Base-by-base conservation (phyloP, 2,329 filamentous ascomycete genomes). In the Fusarium duplospermum region DNA sequence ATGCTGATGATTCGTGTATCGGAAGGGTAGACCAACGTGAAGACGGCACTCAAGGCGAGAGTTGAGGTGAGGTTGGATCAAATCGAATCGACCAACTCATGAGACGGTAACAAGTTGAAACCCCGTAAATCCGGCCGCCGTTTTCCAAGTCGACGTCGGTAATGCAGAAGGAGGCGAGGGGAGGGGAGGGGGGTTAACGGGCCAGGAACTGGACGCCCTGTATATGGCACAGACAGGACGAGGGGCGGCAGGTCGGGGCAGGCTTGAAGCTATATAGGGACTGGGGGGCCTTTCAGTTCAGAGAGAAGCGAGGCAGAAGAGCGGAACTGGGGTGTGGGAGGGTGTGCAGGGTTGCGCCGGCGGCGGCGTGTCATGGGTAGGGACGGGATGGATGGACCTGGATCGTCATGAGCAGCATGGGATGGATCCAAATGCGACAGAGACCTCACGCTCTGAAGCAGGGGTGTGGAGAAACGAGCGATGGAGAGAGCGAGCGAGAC, bases 251-350 rank as follows among this genome's bases (percentile, higher is more conserved):
- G 64, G 67, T 61, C 45, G 74, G 76, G 74, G 74, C 62, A 64
- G 61, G 56, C 31, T 75, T 77, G 76, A 78, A 76, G 76, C 76
- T 78, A 78, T 78, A 78, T 78, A 78, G 74, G 72, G 74, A 78
- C 76, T 78, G 69, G 76, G 76, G 66, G 58, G 54, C 42, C 24
- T 27, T 50, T 33, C 31, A 33, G 31, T 33, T 33, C 31, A 10
- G 54, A 54, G 58, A 60, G 60, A 57, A 72, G 66, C 59, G 56
- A 45, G 52, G 58, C 61, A 69, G 57, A 67, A 52, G 20, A 56
- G 57, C 61, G 57, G 69, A 58, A 67, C 64, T 60, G 62, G 69
- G 67, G 60, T 40, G 70, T 22, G 62, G 70, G 47, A 61, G 66
- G 72, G 66, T 70, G 74, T 68, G 70, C 18, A 67, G 42, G 62